Conservation (phyloP, 2,329 filamentous ascomycete genomes). For the Claviceps capensis region DNA sequence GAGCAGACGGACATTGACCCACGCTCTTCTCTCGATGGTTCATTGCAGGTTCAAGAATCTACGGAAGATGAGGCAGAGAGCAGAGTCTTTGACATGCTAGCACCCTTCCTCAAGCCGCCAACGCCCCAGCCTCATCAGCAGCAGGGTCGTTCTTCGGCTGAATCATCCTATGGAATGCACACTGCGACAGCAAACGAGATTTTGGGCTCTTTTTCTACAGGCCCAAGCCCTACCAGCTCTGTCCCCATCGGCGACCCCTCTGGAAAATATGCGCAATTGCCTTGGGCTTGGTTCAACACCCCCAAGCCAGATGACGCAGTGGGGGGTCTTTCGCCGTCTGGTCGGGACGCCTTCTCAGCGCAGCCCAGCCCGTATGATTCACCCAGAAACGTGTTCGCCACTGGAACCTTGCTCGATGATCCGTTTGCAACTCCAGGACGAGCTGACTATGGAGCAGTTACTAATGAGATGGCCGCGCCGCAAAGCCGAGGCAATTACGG, state of each 20-base stretch:
- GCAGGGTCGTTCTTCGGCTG: slow-evolving; percentile 18
- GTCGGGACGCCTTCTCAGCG: slow-evolving; percentile 14
- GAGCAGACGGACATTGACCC: neutral
- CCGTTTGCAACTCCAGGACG: slow-evolving; percentile 18
- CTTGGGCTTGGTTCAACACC: slow-evolving; percentile 37
- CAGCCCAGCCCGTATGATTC: slow-evolving; percentile 14
- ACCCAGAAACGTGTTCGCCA: slow-evolving; percentile 8
- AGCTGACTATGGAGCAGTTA: slow-evolving; percentile 3
- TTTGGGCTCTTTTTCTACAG: slow-evolving; percentile 27
- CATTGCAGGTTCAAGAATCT: slow-evolving; percentile 4
- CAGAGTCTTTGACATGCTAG: slow-evolving; percentile 33
- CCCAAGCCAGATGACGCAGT: slow-evolving; percentile 17
- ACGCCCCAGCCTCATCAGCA: slow-evolving; percentile 24
- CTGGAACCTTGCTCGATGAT: slow-evolving; percentile 14
- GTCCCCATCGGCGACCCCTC: slow-evolving; percentile 16
- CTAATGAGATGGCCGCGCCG: neutral
- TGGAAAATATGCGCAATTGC: slow-evolving; percentile 25
- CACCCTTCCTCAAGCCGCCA: slow-evolving; percentile 33
- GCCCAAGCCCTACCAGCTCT: slow-evolving; percentile 17
- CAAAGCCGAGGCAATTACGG: slow-evolving; percentile 2
- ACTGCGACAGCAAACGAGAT: slow-evolving; percentile 36
- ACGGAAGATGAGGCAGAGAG: slow-evolving; percentile 21
- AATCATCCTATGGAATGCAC: slow-evolving; percentile 43
- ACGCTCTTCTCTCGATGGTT: neutral
- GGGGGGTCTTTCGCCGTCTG: slow-evolving; percentile 7